Base-by-base conservation (phyloP, 106 monocot species). In the Dioscorea dumetorum region DNA sequence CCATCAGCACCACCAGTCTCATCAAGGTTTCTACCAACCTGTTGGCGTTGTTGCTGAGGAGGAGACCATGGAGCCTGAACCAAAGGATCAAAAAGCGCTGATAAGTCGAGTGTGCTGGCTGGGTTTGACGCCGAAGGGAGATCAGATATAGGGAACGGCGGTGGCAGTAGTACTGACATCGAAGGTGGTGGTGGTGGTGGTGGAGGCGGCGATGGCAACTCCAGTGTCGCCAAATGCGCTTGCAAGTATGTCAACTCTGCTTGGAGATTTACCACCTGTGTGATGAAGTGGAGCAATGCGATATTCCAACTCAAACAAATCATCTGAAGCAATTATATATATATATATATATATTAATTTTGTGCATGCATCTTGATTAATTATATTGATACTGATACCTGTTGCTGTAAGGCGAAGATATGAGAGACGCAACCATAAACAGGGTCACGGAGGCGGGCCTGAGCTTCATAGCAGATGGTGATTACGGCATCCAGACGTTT, bases 381-480 rank as follows among this genome's bases (percentile, higher is more conserved):
- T 17, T 60, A n/a, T n/a, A n/a, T n/a, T n/a, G n/a, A n/a, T n/a
- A n/a, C n/a, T n/a, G n/a, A n/a, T n/a, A 97, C 97, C 89, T 99
- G 97, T 60, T 99, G 92, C 18, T 99, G 92, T 57, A 92, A 84
- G 19, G 97, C 82, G 73, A 99, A 92, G 80, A 99, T 92, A 68
- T 99, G 97, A 20, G 87, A 86, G 58, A 95, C 95, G 79, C 94
- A 94, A 57, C 94, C 94, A 58, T 90, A 88, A 73, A 94, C 90
- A 32, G 94, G 94, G 53, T 94, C 88, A 33, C 91, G 79, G 61
- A 99, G 87, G 33, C 97, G 74, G 9, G 97, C 89, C 72, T 99
- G 92, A 3, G 92, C 92, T 77, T 99, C 97, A 74, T 89, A 99
- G 74, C 97, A 92, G 67, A 99, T 92, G 62, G 97, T 92, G 60